Evolutionary conservation across 805 yeast genomes (phyloP).

Genomic region (Alloascoidea hylecoeti): DNA sequence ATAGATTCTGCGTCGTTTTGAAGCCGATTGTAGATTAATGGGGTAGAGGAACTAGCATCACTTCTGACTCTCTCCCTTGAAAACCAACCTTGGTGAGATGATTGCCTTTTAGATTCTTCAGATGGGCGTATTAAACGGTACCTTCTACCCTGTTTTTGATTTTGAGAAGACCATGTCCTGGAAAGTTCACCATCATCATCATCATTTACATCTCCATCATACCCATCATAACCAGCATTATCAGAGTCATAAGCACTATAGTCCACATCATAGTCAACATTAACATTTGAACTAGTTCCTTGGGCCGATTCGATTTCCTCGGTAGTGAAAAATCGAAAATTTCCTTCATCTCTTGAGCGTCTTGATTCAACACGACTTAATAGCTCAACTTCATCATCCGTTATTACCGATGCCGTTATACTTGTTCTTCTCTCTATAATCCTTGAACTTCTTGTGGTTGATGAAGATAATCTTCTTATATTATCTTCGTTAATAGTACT

Average conservation of each 20-base stretch:
- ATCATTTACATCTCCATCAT: conserved; percentile 12
- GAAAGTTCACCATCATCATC: conserved; percentile 17
- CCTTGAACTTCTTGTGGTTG: conserved; percentile 3
- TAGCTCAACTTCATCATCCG: conserved; percentile 2
- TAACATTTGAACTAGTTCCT: conserved; percentile 65
- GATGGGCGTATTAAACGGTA: conserved; percentile 4
- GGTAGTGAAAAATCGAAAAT: conserved; percentile 71
- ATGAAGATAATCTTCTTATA: background rate
- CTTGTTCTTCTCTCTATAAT: conserved; percentile 4
- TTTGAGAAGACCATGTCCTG: conserved; percentile 5
- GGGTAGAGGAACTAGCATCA: no score
- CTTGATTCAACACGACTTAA: conserved; percentile 1
- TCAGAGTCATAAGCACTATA: conserved; percentile 40
- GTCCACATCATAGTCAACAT: conserved; percentile 55
- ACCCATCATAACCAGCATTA: conserved; percentile 12
- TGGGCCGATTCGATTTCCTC: conserved; percentile 80
- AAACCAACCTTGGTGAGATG: no score
- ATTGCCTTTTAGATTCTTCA: no score
- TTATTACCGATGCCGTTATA: conserved; percentile 3
- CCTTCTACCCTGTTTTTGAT: conserved; percentile 6
- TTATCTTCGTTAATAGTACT: conserved; percentile 2
- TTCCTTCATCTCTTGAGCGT: conserved; percentile 14
- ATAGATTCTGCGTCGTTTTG: background rate
- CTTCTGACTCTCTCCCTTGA: background rate
- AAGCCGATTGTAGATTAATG: no score